These are phyloP conservation scores for Phytophthora nicotianae DNA, from an alignment of 352 stramenopile species.

Conservation along the genomic window DNA sequence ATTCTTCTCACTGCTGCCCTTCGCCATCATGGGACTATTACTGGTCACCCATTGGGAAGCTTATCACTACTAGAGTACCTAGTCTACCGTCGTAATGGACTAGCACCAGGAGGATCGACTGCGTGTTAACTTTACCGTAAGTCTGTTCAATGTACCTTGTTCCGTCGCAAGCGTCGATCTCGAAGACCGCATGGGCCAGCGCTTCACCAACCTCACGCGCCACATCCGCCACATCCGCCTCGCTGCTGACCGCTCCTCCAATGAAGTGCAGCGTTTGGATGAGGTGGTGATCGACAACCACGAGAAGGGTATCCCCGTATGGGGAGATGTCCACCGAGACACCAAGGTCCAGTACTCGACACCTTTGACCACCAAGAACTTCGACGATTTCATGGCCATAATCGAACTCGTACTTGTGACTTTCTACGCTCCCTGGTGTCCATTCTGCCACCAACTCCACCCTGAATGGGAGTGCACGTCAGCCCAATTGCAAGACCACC, in stretches of 20 bases:
- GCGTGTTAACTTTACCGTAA: conserved; percentile 88
- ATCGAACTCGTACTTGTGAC: conserved; percentile 88
- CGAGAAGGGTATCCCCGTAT: conserved; percentile 62
- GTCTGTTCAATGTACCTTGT: conserved; percentile 74
- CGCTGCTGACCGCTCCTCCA: conserved; percentile 32
- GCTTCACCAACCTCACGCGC: conserved; percentile 78
- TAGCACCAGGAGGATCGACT: conserved; percentile 82
- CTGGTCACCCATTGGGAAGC: conserved; percentile 64
- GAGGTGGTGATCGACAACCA: conserved; percentile 78
- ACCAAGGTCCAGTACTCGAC: conserved; percentile 76
- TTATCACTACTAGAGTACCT: conserved; percentile 49
- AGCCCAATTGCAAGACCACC: conserved; percentile 70
- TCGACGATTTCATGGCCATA: conserved; percentile 82
- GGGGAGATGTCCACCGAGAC: conserved; percentile 60
- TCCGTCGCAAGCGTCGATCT: conserved; percentile 75
- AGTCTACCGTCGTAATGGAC: conserved; percentile 70
- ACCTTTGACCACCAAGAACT: conserved; percentile 66
- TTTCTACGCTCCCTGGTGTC: conserved; percentile 86
- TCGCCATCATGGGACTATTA: conserved; percentile 58
- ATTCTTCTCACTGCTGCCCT: conserved; percentile 74
- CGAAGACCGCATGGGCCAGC: conserved; percentile 81
- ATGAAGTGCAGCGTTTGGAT: conserved; percentile 52
- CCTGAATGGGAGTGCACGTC: conserved; percentile 80
- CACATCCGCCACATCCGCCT: conserved; percentile 82
- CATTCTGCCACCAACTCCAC: conserved; percentile 74